Conservation (phyloP, 1,284 basidiomycete genomes). For the Marasmius fiardii region DNA sequence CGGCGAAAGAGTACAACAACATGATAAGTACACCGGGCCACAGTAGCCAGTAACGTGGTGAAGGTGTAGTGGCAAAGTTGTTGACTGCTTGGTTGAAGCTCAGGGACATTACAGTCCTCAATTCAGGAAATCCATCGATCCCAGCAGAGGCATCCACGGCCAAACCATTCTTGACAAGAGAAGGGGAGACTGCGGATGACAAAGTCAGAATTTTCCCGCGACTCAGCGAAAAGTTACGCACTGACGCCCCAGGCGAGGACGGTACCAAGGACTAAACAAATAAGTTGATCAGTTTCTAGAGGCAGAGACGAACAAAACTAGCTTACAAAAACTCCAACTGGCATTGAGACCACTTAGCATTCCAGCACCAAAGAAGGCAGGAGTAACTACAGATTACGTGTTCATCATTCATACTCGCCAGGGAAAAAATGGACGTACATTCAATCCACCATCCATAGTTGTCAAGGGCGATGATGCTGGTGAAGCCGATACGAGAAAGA, state of each 20-base stretch:
- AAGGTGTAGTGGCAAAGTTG: conserved; percentile 40
- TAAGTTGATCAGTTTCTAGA: not conserved
- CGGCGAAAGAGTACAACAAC: conserved; percentile 48
- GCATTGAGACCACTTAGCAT: conserved; percentile 67
- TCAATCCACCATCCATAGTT: conserved; percentile 56
- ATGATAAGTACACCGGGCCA: conserved; percentile 65
- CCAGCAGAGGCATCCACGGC: conserved; percentile 40
- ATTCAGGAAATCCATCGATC: conserved; percentile 38
- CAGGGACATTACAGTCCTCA: conserved; percentile 40
- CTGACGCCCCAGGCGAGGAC: conserved; percentile 65
- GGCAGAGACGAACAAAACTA: conserved; percentile 1
- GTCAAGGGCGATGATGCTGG: conserved; percentile 55
- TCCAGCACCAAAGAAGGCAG: conserved; percentile 68
- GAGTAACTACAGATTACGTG: conserved; percentile 41
- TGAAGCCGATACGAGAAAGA: conserved; percentile 59
- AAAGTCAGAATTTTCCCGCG: not conserved
- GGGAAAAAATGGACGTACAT: conserved; percentile 27
- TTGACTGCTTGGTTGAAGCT: conserved; percentile 38
- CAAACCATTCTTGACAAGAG: conserved; percentile 49
- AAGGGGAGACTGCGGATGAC: conserved; percentile 42
- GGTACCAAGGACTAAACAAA: conserved; percentile 40
- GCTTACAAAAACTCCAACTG: conserved; percentile 58
- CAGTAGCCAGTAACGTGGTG: conserved; percentile 67
- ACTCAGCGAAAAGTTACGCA: conserved; percentile 20
- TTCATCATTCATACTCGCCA: conserved; percentile 8